phyloP scores from a whole-genome alignment of 192 early-diverging fungal species.

The Rhizophagus clarus region DNA sequence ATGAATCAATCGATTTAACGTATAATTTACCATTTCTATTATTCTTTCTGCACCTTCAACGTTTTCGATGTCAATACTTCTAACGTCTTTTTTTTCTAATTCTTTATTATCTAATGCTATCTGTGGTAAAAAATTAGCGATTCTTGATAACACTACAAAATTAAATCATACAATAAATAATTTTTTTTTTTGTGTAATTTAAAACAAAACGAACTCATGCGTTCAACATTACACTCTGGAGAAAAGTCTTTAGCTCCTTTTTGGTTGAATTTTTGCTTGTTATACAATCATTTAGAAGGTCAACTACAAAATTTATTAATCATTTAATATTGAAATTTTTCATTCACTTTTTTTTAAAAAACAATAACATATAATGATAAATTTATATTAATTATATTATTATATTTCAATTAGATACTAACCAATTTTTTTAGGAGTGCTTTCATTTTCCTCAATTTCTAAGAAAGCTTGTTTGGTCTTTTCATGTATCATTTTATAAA shows the following conservation, averaged over 20 bases:
- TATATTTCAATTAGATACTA: too few relatives aligned
- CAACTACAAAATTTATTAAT: too few relatives aligned
- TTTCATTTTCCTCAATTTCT: too few relatives aligned
- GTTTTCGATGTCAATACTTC: not conserved
- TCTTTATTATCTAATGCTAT: not conserved
- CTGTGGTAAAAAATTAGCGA: not conserved
- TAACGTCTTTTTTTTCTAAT: not conserved
- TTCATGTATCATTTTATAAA: too few relatives aligned
- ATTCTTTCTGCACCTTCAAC: not conserved
- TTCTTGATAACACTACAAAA: not conserved
- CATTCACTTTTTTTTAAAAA: too few relatives aligned
- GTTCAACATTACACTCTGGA: not conserved
- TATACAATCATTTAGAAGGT: too few relatives aligned
- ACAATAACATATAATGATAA: too few relatives aligned
- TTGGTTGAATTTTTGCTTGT: not conserved
- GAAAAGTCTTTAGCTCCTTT: not conserved
- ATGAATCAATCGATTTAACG: not conserved
- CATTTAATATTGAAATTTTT: too few relatives aligned
- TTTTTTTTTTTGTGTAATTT: not conserved
- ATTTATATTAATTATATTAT: too few relatives aligned
- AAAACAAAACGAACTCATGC: too few relatives aligned
- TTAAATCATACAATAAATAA: not conserved
- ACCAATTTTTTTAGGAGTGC: too few relatives aligned
- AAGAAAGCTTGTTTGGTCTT: too few relatives aligned
- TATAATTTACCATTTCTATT: not conserved